phyloP scores from a whole-genome alignment of 345 rosid species.

The Salix udensis region DNA sequence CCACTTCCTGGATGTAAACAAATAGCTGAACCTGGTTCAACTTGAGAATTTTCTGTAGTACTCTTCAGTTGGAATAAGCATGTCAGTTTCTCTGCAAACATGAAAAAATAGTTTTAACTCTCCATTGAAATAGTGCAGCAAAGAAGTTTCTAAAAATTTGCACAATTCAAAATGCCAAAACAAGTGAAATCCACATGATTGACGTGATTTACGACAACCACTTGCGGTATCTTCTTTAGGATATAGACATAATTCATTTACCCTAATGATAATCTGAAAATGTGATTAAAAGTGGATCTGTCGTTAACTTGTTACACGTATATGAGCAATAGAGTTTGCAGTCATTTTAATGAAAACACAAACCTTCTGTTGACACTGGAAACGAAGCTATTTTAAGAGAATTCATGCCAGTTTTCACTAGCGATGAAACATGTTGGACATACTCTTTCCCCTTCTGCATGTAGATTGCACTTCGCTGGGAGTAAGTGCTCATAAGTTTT shows the following conservation, averaged over 20 bases:
- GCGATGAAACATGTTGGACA: slow-evolving; percentile 66
- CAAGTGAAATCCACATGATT: not conserved
- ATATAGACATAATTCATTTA: not conserved
- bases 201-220: not conserved
- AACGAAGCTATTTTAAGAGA: slow-evolving; percentile 67
- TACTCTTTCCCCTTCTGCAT: slow-evolving; percentile 78
- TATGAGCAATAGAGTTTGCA: not conserved
- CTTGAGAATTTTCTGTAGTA: slow-evolving; percentile 53
- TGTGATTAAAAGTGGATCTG: too few relatives aligned
- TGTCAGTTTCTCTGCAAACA: slow-evolving; percentile 56
- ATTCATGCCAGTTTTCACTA: slow-evolving; percentile 74
- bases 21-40: slow-evolving; percentile 50
- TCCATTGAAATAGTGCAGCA: not conserved
- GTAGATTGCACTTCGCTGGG: slow-evolving; percentile 64
- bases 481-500: slow-evolving; percentile 63
- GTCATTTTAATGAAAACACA: slow-evolving; percentile 8
- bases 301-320: not conserved
- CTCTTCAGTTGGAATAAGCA: slow-evolving; percentile 85
- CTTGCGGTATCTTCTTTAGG: not conserved
- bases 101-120: not conserved
- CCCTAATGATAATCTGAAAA: too few relatives aligned
- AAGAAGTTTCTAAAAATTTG: not conserved
- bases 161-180: not conserved
- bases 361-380: slow-evolving; percentile 69
- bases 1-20: slow-evolving; percentile 86